Evolutionary conservation across 1,139 yeast species (phyloP).

Genomic region (Keqinozyma sinolaborantium): DNA sequence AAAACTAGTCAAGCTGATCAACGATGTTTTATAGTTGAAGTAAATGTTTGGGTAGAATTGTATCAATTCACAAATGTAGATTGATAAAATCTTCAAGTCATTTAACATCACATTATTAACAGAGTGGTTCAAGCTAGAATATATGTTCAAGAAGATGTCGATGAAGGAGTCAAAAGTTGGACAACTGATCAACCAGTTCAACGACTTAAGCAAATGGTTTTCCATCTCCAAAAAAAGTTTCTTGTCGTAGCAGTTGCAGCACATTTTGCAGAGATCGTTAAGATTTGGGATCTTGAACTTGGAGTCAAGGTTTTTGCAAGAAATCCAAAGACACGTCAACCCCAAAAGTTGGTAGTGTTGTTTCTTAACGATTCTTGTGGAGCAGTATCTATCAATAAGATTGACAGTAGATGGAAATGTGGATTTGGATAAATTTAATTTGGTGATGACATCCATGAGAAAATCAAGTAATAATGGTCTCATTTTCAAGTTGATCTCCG

Average conservation of each 20-base stretch:
- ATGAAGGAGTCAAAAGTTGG: slow-evolving; percentile 63
- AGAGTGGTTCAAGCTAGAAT: not conserved
- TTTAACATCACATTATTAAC: slow-evolving; percentile 12
- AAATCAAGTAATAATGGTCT: slow-evolving; percentile 50
- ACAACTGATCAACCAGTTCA: slow-evolving; percentile 52
- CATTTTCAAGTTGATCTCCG: slow-evolving; percentile 48
- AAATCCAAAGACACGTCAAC: slow-evolving; percentile 69
- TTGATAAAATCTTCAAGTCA: slow-evolving; percentile 53
- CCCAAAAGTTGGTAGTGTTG: slow-evolving; percentile 67
- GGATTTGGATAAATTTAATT: slow-evolving; percentile 44
- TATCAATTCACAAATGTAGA: slow-evolving; percentile 62
- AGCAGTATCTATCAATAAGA: slow-evolving; percentile 50
- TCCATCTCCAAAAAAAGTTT: slow-evolving; percentile 66
- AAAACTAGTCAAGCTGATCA: slow-evolving; percentile 54
- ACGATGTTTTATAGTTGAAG: slow-evolving; percentile 51
- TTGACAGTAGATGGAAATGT: slow-evolving; percentile 56
- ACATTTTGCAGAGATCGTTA: slow-evolving; percentile 53
- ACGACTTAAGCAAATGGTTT: slow-evolving; percentile 56
- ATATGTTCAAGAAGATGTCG: slow-evolving; percentile 45
- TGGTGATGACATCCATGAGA: slow-evolving; percentile 51
- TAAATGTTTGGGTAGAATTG: slow-evolving; percentile 61
- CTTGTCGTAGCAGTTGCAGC: slow-evolving; percentile 61
- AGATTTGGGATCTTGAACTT: slow-evolving; percentile 63
- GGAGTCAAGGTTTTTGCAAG: slow-evolving; percentile 68
- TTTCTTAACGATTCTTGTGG: slow-evolving; percentile 47